phyloP scores from a whole-genome alignment of 768 basidiomycete species.

The Boletus subparvulus region DNA sequence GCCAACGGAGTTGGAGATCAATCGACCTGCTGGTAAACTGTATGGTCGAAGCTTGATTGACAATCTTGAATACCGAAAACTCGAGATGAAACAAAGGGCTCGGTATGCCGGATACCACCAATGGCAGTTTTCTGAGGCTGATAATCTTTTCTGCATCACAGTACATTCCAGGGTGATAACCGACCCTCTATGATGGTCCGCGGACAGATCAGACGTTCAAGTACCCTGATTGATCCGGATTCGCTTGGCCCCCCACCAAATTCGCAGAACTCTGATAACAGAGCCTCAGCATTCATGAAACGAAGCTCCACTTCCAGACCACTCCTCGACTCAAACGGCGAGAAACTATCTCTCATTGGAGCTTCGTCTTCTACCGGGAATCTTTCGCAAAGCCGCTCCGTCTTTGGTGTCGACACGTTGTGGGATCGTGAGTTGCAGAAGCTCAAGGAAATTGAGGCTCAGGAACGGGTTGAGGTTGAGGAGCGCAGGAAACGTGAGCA shows the following conservation, averaged over 20 bases:
- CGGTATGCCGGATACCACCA: conserved; percentile 50
- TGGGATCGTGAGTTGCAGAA: conserved; percentile 90
- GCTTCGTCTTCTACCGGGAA: conserved; percentile 33
- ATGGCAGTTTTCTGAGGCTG: not conserved
- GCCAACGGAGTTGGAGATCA: conserved; percentile 33
- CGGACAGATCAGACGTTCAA: conserved; percentile 48
- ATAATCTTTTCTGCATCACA: conserved; percentile 30
- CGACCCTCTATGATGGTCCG: conserved; percentile 94
- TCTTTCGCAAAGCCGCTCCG: conserved; percentile 60
- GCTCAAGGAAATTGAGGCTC: conserved; percentile 71
- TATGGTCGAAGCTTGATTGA: conserved; percentile 91
- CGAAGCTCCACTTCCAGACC: conserved; percentile 61
- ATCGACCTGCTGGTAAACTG: conserved; percentile 74
- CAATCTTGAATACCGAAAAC: conserved; percentile 80
- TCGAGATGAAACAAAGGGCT: conserved; percentile 77
- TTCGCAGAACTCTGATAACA: conserved; percentile 45
- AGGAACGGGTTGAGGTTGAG: conserved; percentile 59
- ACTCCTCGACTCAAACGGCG: conserved; percentile 61
- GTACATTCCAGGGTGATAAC: conserved; percentile 85
- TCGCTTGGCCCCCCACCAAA: conserved; percentile 51
- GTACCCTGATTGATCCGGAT: conserved; percentile 74
- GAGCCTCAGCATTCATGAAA: conserved; percentile 42
- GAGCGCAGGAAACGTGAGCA: conserved; percentile 47
- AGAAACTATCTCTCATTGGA: conserved; percentile 31
- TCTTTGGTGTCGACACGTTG: conserved; percentile 90